Evolutionary conservation across 768 basidiomycete species (phyloP).

Genomic region (Tylopilus cervinicoccineus): DNA sequence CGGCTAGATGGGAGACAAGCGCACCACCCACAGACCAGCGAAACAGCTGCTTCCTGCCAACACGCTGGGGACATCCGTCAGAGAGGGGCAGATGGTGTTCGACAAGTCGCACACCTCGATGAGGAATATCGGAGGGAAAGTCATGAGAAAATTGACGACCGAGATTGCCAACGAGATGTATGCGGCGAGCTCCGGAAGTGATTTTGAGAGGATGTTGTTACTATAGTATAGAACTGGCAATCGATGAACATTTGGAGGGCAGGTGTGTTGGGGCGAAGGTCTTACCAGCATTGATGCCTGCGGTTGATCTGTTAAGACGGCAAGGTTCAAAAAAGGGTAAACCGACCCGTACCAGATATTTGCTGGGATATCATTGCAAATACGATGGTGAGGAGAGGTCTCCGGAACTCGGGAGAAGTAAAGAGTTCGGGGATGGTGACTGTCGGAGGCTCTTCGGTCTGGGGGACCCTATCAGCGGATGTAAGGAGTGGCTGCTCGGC

Average conservation of each 20-base stretch:
- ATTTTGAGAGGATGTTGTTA: constrained; percentile 78
- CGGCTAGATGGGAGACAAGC: constrained; percentile 55
- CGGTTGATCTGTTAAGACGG: constrained; percentile 5
- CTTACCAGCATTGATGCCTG: constrained; percentile 74
- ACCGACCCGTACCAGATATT: constrained; percentile 52
- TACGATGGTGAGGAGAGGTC: constrained; percentile 61
- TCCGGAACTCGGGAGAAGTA: constrained; percentile 49
- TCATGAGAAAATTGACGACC: constrained; percentile 70
- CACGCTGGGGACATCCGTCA: constrained; percentile 40
- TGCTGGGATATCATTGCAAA: constrained; percentile 78
- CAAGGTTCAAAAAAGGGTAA: background rate
- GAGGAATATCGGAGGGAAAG: constrained; percentile 80
- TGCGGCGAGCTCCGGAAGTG: constrained; percentile 74
- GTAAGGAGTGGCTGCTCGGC: constrained; percentile 26
- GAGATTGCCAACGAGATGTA: constrained; percentile 85
- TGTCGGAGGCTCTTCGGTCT: constrained; percentile 24
- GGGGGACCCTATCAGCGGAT: constrained; percentile 6
- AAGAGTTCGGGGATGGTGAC: constrained; percentile 54
- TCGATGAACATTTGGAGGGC: background rate
- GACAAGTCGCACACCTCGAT: constrained; percentile 56
- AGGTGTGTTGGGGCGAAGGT: background rate
- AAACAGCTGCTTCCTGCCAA: constrained; percentile 73
- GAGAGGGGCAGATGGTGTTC: background rate
- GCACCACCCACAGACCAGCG: constrained; percentile 63
- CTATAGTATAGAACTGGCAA: constrained; percentile 81